These are phyloP conservation scores for Imleria badia DNA, from an alignment of 768 basidiomycete genomes.

Conservation along the genomic window DNA sequence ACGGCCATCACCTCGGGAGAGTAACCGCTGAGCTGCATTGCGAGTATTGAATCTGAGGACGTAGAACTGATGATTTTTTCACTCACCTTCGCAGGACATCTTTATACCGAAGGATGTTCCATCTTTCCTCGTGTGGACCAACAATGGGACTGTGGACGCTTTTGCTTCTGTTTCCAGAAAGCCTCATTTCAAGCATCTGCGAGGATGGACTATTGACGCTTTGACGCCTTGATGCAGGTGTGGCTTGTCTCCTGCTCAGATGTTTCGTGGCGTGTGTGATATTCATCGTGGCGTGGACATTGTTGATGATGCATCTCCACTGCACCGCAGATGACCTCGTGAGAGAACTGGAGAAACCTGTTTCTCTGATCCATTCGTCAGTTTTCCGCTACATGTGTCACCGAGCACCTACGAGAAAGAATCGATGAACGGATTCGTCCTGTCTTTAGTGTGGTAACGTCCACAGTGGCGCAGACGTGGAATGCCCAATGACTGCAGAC, in stretches of 20 bases:
- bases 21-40: constrained; percentile 3
- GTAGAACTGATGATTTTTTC: neutral
- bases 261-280: neutral
- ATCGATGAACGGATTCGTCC: too few relatives aligned
- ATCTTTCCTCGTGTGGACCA: constrained; percentile 2
- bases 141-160: neutral
- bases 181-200: neutral
- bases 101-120: constrained; percentile 8
- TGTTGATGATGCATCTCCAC: neutral
- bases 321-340: neutral
- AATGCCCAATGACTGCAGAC: neutral
- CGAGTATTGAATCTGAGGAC: neutral
- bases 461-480: neutral
- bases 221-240: neutral
- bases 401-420: too few relatives aligned
- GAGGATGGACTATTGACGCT: neutral
- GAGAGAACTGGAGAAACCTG: neutral
- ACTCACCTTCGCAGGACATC: neutral
- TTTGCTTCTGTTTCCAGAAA: neutral
- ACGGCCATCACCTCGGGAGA: constrained; percentile 8
- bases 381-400: too few relatives aligned
- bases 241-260: neutral
- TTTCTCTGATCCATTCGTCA: too few relatives aligned
- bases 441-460: neutral
- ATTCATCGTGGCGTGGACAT: neutral